phyloP scores from a whole-genome alignment of 306 rosid genomes.

The Begonia loranthoides region DNA sequence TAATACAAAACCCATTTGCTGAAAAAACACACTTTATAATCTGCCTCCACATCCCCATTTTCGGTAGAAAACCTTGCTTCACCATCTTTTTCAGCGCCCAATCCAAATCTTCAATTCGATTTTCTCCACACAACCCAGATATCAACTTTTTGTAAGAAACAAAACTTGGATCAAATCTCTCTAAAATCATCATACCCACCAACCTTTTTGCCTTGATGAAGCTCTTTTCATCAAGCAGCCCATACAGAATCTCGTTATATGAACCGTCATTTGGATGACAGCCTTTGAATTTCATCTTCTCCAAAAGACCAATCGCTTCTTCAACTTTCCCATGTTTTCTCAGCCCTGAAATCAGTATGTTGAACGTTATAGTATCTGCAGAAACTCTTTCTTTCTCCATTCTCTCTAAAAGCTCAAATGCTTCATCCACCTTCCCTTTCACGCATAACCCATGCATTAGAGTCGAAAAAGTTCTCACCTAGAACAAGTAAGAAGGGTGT shows the following conservation, averaged over 20 bases:
- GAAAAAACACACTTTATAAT: slow-evolving; percentile 22
- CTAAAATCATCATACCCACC: slow-evolving; percentile 27
- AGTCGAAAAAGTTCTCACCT: slow-evolving; percentile 42
- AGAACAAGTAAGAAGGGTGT: too few relatives aligned
- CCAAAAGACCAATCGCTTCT: slow-evolving; percentile 39
- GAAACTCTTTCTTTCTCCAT: slow-evolving; percentile 41
- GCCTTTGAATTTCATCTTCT: slow-evolving; percentile 44
- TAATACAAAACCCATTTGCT: slow-evolving; percentile 6
- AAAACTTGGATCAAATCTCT: slow-evolving; percentile 44
- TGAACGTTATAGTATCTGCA: slow-evolving; percentile 42
- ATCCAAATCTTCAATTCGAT: slow-evolving; percentile 36
- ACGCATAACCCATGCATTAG: slow-evolving; percentile 64
- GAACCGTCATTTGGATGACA: slow-evolving; percentile 49
- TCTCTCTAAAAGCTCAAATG: slow-evolving; percentile 37
- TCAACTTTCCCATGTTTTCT: slow-evolving; percentile 38
- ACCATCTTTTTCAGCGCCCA: slow-evolving; percentile 64
- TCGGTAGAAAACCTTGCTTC: slow-evolving; percentile 61
- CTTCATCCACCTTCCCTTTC: slow-evolving; percentile 42
- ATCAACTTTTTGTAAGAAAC: slow-evolving; percentile 45
- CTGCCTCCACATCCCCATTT: slow-evolving; percentile 49
- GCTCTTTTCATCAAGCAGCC: slow-evolving; percentile 36
- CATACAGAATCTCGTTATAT: slow-evolving; percentile 60
- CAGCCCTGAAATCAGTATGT: slow-evolving; percentile 60
- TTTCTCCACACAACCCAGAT: slow-evolving; percentile 39
- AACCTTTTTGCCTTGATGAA: slow-evolving; percentile 35